These are phyloP conservation scores for Xerocomus spinulosus DNA, from an alignment of 768 basidiomycete genomes.

Conservation along the genomic window DNA sequence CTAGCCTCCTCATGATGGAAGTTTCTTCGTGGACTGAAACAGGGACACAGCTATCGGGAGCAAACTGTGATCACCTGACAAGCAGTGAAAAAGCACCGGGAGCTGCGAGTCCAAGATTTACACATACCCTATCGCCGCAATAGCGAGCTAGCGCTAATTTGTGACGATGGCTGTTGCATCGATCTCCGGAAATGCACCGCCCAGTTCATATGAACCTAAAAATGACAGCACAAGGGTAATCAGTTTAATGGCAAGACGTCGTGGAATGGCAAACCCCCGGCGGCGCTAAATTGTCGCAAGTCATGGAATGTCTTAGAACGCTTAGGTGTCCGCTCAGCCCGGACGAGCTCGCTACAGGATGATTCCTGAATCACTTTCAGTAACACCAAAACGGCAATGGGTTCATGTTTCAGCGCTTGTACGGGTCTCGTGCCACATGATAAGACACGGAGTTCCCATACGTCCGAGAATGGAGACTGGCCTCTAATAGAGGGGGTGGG, in stretches of 20 bases:
- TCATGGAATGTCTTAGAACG: neutral
- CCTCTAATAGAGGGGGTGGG: constrained; percentile 6
- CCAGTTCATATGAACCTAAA: neutral
- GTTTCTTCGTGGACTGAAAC: constrained; percentile 12
- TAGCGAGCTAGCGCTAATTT: neutral
- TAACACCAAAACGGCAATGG: too few relatives aligned
- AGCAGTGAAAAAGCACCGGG: neutral
- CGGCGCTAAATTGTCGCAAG: neutral
- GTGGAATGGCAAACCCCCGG: neutral
- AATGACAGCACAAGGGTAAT: neutral
- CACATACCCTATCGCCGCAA: constrained; percentile 2
- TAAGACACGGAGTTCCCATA: neutral
- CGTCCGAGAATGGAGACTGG: constrained; percentile 12
- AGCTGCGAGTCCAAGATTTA: neutral
- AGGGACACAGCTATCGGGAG: neutral
- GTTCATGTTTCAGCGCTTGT: too few relatives aligned
- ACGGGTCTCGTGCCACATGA: too few relatives aligned
- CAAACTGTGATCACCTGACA: neutral
- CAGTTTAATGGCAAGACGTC: neutral
- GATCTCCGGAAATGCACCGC: neutral
- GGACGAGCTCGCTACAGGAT: too few relatives aligned
- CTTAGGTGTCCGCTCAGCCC: too few relatives aligned
- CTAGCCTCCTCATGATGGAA: neutral
- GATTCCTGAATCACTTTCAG: too few relatives aligned
- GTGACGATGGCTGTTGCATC: neutral